These are phyloP conservation scores for Crithidia mellificae DNA, from an alignment of 208 protist species.

Conservation along the genomic window DNA sequence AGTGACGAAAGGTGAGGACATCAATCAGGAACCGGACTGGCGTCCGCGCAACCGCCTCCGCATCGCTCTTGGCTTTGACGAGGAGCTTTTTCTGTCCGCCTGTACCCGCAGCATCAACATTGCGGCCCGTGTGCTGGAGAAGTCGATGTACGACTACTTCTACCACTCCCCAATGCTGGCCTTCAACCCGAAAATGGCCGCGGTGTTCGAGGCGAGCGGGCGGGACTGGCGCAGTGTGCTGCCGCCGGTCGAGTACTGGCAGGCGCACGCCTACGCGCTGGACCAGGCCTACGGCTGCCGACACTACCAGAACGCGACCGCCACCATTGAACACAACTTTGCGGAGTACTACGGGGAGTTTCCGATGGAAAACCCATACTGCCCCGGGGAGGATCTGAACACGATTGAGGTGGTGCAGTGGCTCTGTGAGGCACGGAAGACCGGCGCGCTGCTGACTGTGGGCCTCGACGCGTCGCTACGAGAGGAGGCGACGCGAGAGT, in stretches of 20 bases:
- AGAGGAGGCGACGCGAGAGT: neutral
- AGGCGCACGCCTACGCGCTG: conserved; percentile 65
- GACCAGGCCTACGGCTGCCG: conserved; percentile 44
- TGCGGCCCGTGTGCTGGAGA: conserved; percentile 64
- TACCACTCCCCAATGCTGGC: conserved; percentile 18
- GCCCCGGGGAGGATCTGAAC: conserved; percentile 85
- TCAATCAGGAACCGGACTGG: conserved; percentile 61
- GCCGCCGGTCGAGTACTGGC: conserved; percentile 81
- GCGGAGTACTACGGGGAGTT: conserved; percentile 69
- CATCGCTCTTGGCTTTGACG: conserved; percentile 86
- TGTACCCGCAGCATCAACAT: conserved; percentile 59
- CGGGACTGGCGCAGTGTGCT: conserved; percentile 33
- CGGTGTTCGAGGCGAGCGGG: conserved; percentile 25
- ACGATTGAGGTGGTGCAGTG: conserved; percentile 61
- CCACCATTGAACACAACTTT: conserved; percentile 64
- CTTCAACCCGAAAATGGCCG: conserved; percentile 14
- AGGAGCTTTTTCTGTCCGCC: conserved; percentile 62
- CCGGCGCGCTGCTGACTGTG: conserved; percentile 1
- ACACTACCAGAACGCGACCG: conserved; percentile 42
- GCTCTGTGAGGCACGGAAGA: conserved; percentile 45
- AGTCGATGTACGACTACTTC: conserved; percentile 51
- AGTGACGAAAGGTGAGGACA: conserved; percentile 23
- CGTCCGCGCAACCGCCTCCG: conserved; percentile 73
- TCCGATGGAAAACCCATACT: conserved; percentile 85
- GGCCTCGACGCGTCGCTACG: neutral